phyloP scores from a whole-genome alignment of 2,329 filamentous ascomycete species.

The Aspergillus quadrilineatus region DNA sequence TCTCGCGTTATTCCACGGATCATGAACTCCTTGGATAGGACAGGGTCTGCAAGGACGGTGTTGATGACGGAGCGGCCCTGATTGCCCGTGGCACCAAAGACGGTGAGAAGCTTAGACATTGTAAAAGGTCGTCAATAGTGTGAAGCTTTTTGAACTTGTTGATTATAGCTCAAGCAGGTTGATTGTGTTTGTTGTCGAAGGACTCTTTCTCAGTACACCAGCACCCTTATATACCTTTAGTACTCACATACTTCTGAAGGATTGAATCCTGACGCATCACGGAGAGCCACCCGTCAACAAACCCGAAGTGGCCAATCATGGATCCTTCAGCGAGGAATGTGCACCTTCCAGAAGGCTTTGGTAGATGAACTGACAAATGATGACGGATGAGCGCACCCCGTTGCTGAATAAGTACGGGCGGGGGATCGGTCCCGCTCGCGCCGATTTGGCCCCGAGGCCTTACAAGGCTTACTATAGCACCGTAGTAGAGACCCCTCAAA shows the following conservation, averaged over 20 bases:
- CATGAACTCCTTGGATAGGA: conserved; percentile 5
- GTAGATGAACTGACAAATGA: background rate
- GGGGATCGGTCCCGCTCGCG: background rate
- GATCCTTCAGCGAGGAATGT: background rate
- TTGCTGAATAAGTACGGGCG: conserved; percentile 1
- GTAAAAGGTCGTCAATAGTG: background rate
- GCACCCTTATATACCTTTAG: background rate
- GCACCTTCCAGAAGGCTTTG: background rate
- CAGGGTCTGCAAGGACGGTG: conserved; percentile 29
- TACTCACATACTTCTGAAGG: background rate
- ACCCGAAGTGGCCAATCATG: background rate
- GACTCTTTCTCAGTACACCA: background rate
- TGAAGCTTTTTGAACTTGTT: background rate
- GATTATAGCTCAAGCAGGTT: no score
- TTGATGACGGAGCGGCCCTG: conserved; percentile 53
- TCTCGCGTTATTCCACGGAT: conserved; percentile 11
- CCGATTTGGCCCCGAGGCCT: background rate
- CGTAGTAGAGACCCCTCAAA: no score
- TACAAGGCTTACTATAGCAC: background rate
- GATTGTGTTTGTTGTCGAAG: background rate
- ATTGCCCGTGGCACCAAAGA: conserved; percentile 55
- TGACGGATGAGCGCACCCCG: background rate
- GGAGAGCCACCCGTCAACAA: background rate
- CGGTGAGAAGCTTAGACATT: conserved; percentile 31
- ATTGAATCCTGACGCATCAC: background rate